Conservation (phyloP, 345 rosid genomes). For the Euphorbia pulcherrima region DNA sequence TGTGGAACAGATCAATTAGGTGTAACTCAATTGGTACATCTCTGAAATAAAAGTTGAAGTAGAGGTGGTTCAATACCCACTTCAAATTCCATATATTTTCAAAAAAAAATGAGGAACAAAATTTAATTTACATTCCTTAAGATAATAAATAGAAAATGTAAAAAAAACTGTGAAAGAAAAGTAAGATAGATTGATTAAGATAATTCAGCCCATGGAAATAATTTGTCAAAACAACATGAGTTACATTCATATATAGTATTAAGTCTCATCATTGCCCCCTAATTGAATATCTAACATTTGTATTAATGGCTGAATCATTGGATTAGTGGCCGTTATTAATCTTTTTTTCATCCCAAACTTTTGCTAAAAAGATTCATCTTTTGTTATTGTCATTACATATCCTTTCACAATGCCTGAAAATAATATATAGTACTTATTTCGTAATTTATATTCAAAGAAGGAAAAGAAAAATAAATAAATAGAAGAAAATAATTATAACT, state of each 20-base stretch:
- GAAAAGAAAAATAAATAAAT: too few relatives aligned
- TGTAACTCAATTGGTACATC: too few relatives aligned
- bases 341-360: background rate
- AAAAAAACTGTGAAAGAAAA: background rate
- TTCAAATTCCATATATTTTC: too few relatives aligned
- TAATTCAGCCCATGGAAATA: background rate
- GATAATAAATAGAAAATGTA: too few relatives aligned
- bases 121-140: too few relatives aligned
- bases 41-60: too few relatives aligned
- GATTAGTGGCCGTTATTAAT: background rate
- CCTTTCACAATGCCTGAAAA: background rate
- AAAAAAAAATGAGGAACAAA: too few relatives aligned
- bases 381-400: background rate
- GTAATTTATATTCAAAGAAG: too few relatives aligned
- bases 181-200: background rate
- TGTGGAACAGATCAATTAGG: too few relatives aligned
- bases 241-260: background rate
- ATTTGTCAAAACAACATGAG: background rate
- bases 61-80: too few relatives aligned
- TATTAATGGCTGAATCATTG: background rate
- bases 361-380: background rate
- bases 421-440: too few relatives aligned
- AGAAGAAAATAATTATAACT: too few relatives aligned
- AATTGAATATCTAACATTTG: background rate
- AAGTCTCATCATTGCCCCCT: background rate